Evolutionary conservation across 306 rosid species (phyloP).

Genomic region (Argentina anserina): DNA sequence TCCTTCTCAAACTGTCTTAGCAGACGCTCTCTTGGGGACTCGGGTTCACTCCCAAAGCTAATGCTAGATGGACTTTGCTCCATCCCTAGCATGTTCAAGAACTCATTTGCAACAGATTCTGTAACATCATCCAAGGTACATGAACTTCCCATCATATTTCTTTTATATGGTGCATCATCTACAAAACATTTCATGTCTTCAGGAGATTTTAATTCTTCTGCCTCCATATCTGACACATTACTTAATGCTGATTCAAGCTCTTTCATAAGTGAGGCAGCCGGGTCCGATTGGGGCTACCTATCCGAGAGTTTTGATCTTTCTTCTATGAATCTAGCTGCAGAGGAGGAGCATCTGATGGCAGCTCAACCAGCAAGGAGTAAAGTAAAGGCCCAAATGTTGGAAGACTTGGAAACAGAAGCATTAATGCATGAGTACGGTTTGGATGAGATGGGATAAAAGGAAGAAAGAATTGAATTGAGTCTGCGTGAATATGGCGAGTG

Average conservation of each 20-base stretch:
- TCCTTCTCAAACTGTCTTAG: conserved; percentile 84
- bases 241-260: conserved; percentile 76
- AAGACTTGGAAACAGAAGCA: conserved; percentile 79
- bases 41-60: conserved; percentile 67
- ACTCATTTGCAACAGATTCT: conserved; percentile 63
- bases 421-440: conserved; percentile 84
- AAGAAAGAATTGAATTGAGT: too few species aligned
- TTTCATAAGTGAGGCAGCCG: conserved; percentile 48
- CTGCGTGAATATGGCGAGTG: too few species aligned
- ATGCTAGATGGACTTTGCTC: conserved; percentile 53
- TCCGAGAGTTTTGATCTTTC: conserved; percentile 36
- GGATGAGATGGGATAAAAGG: conserved; percentile 71
- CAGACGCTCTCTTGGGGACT: conserved; percentile 90
- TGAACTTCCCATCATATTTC: conserved; percentile 32
- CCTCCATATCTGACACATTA: conserved; percentile 52
- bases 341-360: conserved; percentile 41
- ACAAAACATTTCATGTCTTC: conserved; percentile 28
- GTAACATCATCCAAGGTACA: conserved; percentile 58
- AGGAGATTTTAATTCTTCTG: conserved; percentile 56
- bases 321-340: conserved; percentile 41
- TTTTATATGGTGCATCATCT: conserved; percentile 34
- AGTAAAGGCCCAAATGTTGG: conserved; percentile 59
- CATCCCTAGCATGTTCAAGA: conserved; percentile 61
- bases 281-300: conserved; percentile 35
- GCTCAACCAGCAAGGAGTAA: conserved; percentile 42